Percentiles rank a stretch among this genome's conserved stretches.
These are phyloP conservation scores for Podosphaera xanthii DNA, from an alignment of 2,329 filamentous ascomycete genomes.

Conservation along the genomic window DNA sequence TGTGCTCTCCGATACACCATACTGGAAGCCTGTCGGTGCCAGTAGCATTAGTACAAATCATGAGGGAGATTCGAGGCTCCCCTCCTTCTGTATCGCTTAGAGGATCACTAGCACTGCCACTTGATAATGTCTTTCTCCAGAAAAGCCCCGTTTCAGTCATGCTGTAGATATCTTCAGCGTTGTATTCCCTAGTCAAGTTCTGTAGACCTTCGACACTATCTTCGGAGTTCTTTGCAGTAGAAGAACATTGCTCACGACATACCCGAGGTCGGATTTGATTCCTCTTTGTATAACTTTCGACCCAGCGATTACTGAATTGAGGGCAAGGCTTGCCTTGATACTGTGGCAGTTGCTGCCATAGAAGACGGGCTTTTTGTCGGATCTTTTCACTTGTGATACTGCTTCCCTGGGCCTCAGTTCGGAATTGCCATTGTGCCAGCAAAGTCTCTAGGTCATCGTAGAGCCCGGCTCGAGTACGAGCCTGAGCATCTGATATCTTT, in stretches of 20 bases:
- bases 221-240: background rate
- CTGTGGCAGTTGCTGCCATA: background rate
- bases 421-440: background rate
- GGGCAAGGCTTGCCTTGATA: background rate
- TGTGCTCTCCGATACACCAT: background rate
- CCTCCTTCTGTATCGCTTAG: background rate
- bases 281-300: background rate
- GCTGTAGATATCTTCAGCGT: constrained; percentile 1
- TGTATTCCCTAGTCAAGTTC: background rate
- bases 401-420: background rate
- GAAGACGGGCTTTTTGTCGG: background rate
- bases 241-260: background rate
- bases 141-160: background rate
- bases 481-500: background rate
- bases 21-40: constrained; percentile 1
- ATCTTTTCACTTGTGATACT: background rate
- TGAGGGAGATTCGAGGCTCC: background rate
- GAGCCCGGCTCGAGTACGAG: background rate
- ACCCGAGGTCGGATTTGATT: background rate
- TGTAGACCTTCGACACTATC: background rate
- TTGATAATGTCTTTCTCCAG: background rate
- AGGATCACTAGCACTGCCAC: constrained; percentile 20
- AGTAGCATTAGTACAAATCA: constrained; percentile 1
- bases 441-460: background rate
- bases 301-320: background rate